Evolutionary conservation across 371 early-diverging fungal genomes (phyloP).

Genomic region (Syncephalastrum sp.): DNA sequence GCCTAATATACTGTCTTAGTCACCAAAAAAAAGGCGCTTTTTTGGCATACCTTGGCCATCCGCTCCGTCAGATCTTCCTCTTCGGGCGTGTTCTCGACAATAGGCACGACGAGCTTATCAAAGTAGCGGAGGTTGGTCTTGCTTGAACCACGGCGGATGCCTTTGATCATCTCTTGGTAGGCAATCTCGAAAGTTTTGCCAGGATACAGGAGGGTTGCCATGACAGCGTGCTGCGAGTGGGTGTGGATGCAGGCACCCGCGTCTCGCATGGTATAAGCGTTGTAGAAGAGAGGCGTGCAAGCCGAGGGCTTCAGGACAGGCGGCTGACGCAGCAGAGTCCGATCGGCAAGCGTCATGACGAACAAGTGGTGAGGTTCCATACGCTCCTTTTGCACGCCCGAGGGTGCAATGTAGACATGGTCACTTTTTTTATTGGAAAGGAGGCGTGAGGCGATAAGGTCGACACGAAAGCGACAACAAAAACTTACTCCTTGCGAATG

Average conservation of each 20-base stretch:
- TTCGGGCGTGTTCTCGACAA: slow-evolving; percentile 94
- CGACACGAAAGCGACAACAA: not conserved
- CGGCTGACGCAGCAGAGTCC: slow-evolving; percentile 72
- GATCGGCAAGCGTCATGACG: slow-evolving; percentile 68
- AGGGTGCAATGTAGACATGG: slow-evolving; percentile 88
- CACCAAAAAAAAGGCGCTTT: slow-evolving; percentile 13
- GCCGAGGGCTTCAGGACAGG: slow-evolving; percentile 73
- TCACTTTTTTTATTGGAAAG: slow-evolving; percentile 38
- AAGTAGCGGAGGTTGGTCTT: slow-evolving; percentile 66
- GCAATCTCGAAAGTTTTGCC: slow-evolving; percentile 80
- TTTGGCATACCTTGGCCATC: slow-evolving; percentile 73
- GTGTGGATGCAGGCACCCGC: slow-evolving; percentile 97
- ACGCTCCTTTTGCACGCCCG: slow-evolving; percentile 95
- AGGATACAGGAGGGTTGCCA: slow-evolving; percentile 83
- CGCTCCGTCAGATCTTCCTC: slow-evolving; percentile 91
- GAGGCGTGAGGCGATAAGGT: not conserved
- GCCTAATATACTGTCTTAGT: slow-evolving; percentile 40
- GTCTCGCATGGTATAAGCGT: slow-evolving; percentile 84
- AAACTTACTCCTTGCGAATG: slow-evolving; percentile 71
- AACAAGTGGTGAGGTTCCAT: slow-evolving; percentile 85
- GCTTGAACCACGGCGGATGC: slow-evolving; percentile 81
- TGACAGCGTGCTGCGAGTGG: slow-evolving; percentile 94
- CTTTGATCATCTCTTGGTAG: slow-evolving; percentile 99
- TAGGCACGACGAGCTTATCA: slow-evolving; percentile 91
- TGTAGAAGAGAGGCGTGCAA: slow-evolving; percentile 95